Evolutionary conservation across 2,329 filamentous ascomycete species (phyloP).

Genomic region (Cyclaneusma minus): DNA sequence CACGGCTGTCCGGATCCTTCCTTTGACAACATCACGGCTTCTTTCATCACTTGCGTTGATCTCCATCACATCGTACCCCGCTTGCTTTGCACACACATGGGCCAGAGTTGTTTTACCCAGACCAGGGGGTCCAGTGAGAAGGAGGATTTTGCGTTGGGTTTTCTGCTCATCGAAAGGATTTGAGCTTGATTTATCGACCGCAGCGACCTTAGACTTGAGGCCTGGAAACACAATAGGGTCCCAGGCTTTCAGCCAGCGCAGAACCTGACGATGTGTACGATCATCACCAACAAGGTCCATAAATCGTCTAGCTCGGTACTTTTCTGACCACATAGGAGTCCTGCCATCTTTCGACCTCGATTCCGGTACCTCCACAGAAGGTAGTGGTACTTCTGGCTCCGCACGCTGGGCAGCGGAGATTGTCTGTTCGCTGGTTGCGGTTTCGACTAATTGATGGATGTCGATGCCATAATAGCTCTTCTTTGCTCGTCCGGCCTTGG

Average conservation of each 20-base stretch:
- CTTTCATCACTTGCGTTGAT: constrained; percentile 97
- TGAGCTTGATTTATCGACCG: constrained; percentile 23
- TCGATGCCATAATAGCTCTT: constrained; percentile 84
- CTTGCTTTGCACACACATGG: constrained; percentile 88
- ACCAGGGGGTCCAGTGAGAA: constrained; percentile 83
- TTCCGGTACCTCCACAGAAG: constrained; percentile 23
- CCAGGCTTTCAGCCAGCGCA: constrained; percentile 91
- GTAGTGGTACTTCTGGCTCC: constrained; percentile 16
- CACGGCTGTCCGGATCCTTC: constrained; percentile 77
- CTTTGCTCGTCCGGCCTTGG: constrained; percentile 51
- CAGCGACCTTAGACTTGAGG: constrained; percentile 36
- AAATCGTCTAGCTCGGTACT: constrained; percentile 85
- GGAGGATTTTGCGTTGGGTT: constrained; percentile 70
- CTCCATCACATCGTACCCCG: constrained; percentile 90
- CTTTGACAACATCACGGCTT: constrained; percentile 77
- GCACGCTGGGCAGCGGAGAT: constrained; percentile 13
- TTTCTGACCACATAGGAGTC: constrained; percentile 82
- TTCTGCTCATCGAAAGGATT: constrained; percentile 49
- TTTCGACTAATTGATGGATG: constrained; percentile 68
- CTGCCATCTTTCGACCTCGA: constrained; percentile 13
- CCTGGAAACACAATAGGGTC: constrained; percentile 84
- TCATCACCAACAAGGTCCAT: constrained; percentile 92
- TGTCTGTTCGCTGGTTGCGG: constrained; percentile 37
- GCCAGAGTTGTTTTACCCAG: constrained; percentile 92
- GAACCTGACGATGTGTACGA: constrained; percentile 74